Percentiles rank a stretch among this genome's conserved stretches.
These are phyloP conservation scores for Colletotrichum siamense DNA, from an alignment of 2,329 filamentous ascomycete species.

Conservation along the genomic window DNA sequence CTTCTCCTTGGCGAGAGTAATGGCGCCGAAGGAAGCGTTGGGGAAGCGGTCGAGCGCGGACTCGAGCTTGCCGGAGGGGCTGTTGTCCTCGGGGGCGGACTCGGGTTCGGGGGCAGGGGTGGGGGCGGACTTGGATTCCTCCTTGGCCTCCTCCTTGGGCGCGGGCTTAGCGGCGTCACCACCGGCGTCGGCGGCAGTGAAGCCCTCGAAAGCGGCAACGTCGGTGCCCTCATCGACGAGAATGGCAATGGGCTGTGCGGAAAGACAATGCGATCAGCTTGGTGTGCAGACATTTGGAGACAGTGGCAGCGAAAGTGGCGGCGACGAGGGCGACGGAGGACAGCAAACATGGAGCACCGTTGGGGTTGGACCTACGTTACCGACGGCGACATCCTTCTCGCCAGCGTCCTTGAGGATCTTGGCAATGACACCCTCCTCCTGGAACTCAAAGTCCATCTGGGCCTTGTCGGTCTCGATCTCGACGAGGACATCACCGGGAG, in stretches of 20 bases:
- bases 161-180: conserved; percentile 72
- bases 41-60: conserved; percentile 83
- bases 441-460: conserved; percentile 99
- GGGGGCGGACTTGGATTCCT: conserved; percentile 67
- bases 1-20: conserved; percentile 85
- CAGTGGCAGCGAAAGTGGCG: conserved; percentile 17
- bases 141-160: conserved; percentile 70
- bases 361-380: conserved; percentile 73
- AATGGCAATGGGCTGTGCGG: conserved; percentile 85
- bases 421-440: conserved; percentile 95
- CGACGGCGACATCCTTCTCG: conserved; percentile 91
- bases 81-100: conserved; percentile 37
- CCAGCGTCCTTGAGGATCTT: conserved; percentile 93
- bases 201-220: conserved; percentile 85
- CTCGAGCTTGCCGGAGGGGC: conserved; percentile 83
- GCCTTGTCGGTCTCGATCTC: conserved; percentile 99
- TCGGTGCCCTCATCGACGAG: conserved; percentile 92
- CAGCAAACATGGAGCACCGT: not conserved
- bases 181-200: conserved; percentile 88
- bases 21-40: conserved; percentile 73
- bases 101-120: conserved; percentile 60
- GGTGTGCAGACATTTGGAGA: not conserved
- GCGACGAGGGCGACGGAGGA: not conserved
- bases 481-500: conserved; percentile 92
- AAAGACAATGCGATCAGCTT: conserved; percentile 9